A percentile compares a stretch with the other conserved stretches of the same genome.
Evolutionary conservation across 495 filamentous ascomycete genomes (phyloP).

Genomic region (Pyrenula aspistea): DNA sequence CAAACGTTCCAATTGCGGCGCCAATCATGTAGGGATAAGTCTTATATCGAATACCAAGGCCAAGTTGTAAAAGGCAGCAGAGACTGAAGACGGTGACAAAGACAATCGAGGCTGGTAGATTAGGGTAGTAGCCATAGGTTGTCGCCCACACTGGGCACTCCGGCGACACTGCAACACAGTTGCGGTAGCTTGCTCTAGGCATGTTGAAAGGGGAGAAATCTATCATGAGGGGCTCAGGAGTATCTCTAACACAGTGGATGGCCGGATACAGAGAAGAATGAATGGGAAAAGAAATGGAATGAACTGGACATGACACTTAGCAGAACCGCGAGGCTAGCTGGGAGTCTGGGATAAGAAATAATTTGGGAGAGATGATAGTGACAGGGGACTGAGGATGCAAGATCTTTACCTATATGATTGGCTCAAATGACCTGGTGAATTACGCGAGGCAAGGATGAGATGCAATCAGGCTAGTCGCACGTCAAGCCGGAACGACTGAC

Average conservation of each 20-base stretch:
- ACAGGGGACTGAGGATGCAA: too few species aligned
- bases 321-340: too few species aligned
- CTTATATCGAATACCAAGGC: conserved; percentile 40
- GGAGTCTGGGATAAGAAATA: too few species aligned
- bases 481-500: background rate
- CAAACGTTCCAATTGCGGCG: conserved; percentile 31
- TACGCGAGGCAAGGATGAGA: background rate
- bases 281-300: background rate
- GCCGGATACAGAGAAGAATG: too few species aligned
- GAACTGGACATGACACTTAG: too few species aligned
- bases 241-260: too few species aligned
- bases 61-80: conserved; percentile 30
- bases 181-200: background rate
- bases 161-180: conserved; percentile 34
- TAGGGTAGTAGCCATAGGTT: conserved; percentile 58
- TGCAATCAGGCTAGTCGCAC: background rate
- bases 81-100: conserved; percentile 44
- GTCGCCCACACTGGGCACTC: conserved; percentile 46
- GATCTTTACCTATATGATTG: too few species aligned
- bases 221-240: too few species aligned
- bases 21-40: conserved; percentile 50
- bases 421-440: too few species aligned
- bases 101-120: conserved; percentile 48
- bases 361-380: too few species aligned
- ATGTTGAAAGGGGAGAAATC: background rate